A percentile compares a stretch with the other conserved stretches of the same genome.
These are phyloP conservation scores for Prunus fruticosa DNA, from an alignment of 306 rosid genomes.

Conservation along the genomic window DNA sequence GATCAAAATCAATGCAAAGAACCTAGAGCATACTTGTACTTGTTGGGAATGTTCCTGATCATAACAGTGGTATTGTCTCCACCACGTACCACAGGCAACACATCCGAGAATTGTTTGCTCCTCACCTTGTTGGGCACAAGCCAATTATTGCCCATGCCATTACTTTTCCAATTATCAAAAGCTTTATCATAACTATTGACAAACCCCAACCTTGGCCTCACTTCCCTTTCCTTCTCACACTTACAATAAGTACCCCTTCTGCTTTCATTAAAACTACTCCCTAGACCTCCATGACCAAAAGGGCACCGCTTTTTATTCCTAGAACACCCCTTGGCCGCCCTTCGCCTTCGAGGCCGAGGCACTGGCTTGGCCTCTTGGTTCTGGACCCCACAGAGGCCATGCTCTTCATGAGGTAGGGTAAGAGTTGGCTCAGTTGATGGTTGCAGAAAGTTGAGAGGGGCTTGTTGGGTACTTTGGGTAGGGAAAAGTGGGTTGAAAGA, in stretches of 20 bases:
- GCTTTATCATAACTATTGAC: not conserved
- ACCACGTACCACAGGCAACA: not conserved
- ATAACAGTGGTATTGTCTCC: slow-evolving; percentile 41
- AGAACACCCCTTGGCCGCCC: too few relatives aligned
- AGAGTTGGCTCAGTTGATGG: too few relatives aligned
- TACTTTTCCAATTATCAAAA: too few relatives aligned
- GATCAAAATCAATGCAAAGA: not conserved
- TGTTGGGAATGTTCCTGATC: slow-evolving; percentile 58
- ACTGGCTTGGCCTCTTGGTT: not conserved
- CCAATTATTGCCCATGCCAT: not conserved
- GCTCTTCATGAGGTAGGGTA: not conserved
- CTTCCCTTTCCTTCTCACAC: not conserved
- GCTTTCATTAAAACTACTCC: not conserved
- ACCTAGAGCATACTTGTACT: slow-evolving; percentile 40
- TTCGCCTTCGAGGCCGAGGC: not conserved
- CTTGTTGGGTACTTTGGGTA: not conserved
- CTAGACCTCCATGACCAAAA: not conserved
- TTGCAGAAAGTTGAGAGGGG: not conserved
- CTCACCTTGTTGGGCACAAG: not conserved
- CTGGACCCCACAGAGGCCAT: not conserved
- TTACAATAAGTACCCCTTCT: not conserved
- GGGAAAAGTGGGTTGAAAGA: not conserved
- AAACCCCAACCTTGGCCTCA: not conserved
- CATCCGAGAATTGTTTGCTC: not conserved
- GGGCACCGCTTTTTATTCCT: too few relatives aligned